Evolutionary conservation across 169 alveolate genomes (phyloP).

Genomic region (Plasmodium gonderi): DNA sequence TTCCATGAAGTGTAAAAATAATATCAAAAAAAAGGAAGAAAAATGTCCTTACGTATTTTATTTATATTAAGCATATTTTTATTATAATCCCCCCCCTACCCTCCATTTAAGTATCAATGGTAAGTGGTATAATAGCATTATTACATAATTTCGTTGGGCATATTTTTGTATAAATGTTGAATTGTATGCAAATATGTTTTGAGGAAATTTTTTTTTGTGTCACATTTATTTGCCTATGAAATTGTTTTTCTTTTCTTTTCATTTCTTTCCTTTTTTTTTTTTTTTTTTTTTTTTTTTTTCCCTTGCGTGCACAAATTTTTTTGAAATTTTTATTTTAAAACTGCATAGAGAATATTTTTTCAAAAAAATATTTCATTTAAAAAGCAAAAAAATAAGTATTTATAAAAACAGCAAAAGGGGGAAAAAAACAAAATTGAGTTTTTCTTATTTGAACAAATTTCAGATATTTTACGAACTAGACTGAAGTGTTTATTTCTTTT

Average conservation of each 20-base stretch:
- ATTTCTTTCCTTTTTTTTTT: neutral
- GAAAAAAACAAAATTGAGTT: neutral
- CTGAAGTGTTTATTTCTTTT: neutral
- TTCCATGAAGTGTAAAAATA: too few relatives aligned
- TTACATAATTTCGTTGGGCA: neutral
- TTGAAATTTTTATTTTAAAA: neutral
- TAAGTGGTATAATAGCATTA: neutral
- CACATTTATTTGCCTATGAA: neutral
- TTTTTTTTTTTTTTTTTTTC: neutral
- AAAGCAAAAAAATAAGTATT: neutral
- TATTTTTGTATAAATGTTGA: neutral
- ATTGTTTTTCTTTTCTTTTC: neutral
- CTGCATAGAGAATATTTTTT: neutral
- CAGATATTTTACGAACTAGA: neutral
- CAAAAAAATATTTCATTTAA: neutral
- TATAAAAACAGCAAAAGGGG: neutral
- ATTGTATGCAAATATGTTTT: neutral
- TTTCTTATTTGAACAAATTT: neutral
- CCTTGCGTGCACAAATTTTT: neutral
- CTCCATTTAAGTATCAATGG: neutral
- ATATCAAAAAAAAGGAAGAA: neutral
- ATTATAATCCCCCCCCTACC: neutral
- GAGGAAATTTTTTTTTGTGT: neutral
- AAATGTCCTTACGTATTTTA: neutral
- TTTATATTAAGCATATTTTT: neutral